These are phyloP conservation scores for Endothia cerciana DNA, from an alignment of 2,329 filamentous ascomycete species.

Conservation along the genomic window DNA sequence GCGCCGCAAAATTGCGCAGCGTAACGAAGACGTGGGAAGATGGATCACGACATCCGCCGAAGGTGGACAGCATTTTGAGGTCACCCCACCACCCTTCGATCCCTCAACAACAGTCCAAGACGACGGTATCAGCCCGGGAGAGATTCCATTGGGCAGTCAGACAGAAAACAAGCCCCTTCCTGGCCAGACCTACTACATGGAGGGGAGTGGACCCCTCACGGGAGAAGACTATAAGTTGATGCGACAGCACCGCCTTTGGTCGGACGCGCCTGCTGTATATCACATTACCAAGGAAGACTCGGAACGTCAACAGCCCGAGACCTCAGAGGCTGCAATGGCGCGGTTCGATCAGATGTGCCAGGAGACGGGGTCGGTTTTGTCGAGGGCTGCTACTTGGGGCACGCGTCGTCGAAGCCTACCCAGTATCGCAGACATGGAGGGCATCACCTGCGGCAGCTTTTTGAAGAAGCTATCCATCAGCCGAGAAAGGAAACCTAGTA, in stretches of 20 bases:
- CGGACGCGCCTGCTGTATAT: slow-evolving; percentile 51
- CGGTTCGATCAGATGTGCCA: slow-evolving; percentile 55
- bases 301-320: slow-evolving; percentile 49
- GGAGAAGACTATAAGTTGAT: slow-evolving; percentile 55
- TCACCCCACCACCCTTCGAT: slow-evolving; percentile 24
- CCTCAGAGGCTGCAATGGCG: slow-evolving; percentile 58
- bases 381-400: slow-evolving; percentile 70
- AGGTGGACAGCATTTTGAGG: slow-evolving; percentile 31
- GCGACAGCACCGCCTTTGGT: slow-evolving; percentile 52
- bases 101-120: slow-evolving; percentile 34
- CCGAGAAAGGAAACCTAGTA: slow-evolving; percentile 55
- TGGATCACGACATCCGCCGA: slow-evolving; percentile 49
- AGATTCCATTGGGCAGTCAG: slow-evolving; percentile 48
- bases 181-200: slow-evolving; percentile 54
- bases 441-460: slow-evolving; percentile 62
- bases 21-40: slow-evolving; percentile 53
- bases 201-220: slow-evolving; percentile 47
- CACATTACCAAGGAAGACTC: slow-evolving; percentile 44
- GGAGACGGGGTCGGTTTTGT: slow-evolving; percentile 63
- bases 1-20: slow-evolving; percentile 47
- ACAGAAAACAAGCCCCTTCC: slow-evolving; percentile 56
- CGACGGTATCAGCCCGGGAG: slow-evolving; percentile 44
- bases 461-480: slow-evolving; percentile 65
- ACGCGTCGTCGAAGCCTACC: slow-evolving; percentile 69
- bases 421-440: slow-evolving; percentile 61